Base-by-base conservation (phyloP, 176 grass and related monocot species). In the Oropetium thomaeum region DNA sequence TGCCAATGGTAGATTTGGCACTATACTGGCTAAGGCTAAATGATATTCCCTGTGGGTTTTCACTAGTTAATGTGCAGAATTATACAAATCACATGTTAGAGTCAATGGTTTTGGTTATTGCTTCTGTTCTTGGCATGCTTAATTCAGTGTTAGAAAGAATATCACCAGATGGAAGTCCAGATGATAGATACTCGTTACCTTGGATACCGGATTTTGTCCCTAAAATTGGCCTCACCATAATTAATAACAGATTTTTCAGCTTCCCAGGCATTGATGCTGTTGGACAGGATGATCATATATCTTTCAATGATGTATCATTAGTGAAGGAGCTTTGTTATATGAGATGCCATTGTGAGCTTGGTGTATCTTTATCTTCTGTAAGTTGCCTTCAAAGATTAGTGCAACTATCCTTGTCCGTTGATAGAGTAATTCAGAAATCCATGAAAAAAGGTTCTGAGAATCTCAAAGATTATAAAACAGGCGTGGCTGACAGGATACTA, bases 181-280 rank as follows among this genome's bases (percentile, higher is more conserved):
- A 82, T 42, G 51, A 41, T 79, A 76, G 65, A 75, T 72, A 54
- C 70, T 69, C 76, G 37, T 72, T 92, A 69, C 91, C 82, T 57
- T 95, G 91, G 88, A 81, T 99, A 68, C 90, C 87, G 13, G 79
- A 95, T 34, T 99, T 92, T 88, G 84, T 99, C 45, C 96, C 91
- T 62, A 99, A 89, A 84, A 87, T 99, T 78, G 91, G 84, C 60
- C 72, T 95, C 33, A 44, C 49, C 20, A 73, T 99, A 79, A 90
- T 90, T 62, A 79, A 77, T 60, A 94, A 92, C 68, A 66, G 85
- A 28, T 87, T 97, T 93, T 82, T 93, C 66, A 62, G 76, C 82
- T 80, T 79, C 66, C 59, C 35, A 4, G 20, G 9, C 71, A 64
- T 35, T 71, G 67, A 62, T 22, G 49, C 63, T 75, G 20, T 14